Evolutionary conservation across 306 rosid genomes (phyloP), one percentile per base, ranked within the genome.

Genomic region (Quercus cerris): DNA sequence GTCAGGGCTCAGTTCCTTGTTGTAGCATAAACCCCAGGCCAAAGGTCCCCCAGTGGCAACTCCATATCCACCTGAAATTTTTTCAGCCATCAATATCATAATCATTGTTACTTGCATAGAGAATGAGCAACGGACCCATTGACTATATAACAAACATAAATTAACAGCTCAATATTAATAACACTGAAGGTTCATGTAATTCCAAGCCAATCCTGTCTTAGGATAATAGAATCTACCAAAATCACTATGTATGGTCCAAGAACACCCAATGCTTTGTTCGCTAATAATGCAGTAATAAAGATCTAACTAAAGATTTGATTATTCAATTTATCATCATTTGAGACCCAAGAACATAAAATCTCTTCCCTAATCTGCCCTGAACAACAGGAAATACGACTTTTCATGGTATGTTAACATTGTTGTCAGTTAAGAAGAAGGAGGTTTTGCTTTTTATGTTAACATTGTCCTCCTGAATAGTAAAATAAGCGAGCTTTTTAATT

Each of bases 1-100:
- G 82, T 87, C 88, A 27, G 99, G 99, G 86, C 99, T 95, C 97
- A 95, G 81, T 85, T 95, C 99, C 83, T 77, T 91, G 86, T 90
- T 95, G 86, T 90, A 95, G 86, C 99, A 95, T 30, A 95, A 93
- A 69, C 99, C 99, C 93, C 93, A 95, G 18, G 98, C 98, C 78
- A 83, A 78, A 28, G 99, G 98, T 75, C 99, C 99, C 83, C 99
- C 99, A 0, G 98, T 91, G 46, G 95, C 94, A 81, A 95, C 99
- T 80, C 99, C 99, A 81, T 90, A 94, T 59, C 99, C 99, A 83
- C 99, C 99, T 95, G 89, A 59, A 82, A 82, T 35, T 7, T 49
- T 35, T 30, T 66, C 51, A 33, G 82, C 67, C 81, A 87, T 75
- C 41, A 75, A 62, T 80, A 87, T 75, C 41, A 75, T 28, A 25